Conservation (phyloP, 352 stramenopile genomes). For the Chrysophaeum taylorii region DNA sequence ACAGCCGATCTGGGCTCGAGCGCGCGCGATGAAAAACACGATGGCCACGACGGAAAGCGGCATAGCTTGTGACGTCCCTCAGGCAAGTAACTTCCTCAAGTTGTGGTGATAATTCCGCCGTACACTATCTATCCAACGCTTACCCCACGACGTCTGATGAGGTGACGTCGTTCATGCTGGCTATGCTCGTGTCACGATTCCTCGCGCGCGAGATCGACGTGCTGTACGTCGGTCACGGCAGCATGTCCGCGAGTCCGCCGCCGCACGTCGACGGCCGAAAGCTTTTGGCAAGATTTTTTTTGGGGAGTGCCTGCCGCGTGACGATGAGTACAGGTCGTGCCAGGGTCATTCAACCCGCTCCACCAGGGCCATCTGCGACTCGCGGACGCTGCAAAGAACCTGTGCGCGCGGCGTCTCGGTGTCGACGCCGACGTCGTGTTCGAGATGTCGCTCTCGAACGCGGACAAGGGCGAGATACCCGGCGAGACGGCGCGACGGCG, state of each 20-base stretch:
- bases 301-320: too few species aligned
- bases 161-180: too few species aligned
- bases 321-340: background rate
- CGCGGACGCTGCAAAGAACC: background rate
- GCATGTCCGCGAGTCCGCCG: background rate
- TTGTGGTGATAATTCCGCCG: too few species aligned
- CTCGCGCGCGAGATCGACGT: constrained; percentile 1
- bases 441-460: background rate
- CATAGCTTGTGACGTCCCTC: too few species aligned
- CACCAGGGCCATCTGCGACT: background rate
- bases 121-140: too few species aligned
- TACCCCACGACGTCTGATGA: too few species aligned
- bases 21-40: too few species aligned
- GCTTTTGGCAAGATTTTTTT: too few species aligned
- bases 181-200: too few species aligned
- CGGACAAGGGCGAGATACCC: background rate
- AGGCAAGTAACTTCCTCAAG: too few species aligned
- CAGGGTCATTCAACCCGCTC: background rate
- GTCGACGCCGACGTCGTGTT: background rate
- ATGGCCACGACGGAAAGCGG: too few species aligned
- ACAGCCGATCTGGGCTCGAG: too few species aligned
- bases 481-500: background rate
- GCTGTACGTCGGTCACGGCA: background rate
- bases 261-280: background rate
- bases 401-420: background rate